Evolutionary conservation across 306 rosid species (phyloP).

Genomic region (Rubus parviflorus): DNA sequence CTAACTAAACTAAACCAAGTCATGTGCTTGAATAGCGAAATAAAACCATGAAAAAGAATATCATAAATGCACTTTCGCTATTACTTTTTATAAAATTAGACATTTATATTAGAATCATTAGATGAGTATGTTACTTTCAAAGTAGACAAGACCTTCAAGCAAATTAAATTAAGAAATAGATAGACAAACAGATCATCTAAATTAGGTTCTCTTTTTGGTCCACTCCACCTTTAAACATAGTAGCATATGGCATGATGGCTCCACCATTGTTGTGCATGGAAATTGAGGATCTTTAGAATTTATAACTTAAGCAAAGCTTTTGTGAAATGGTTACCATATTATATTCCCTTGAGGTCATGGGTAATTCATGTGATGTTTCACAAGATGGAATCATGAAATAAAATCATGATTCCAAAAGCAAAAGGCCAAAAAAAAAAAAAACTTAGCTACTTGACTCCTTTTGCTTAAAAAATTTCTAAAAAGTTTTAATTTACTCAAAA

Average conservation of each 20-base stretch:
- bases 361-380: background rate
- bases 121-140: background rate
- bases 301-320: background rate
- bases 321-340: background rate
- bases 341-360: background rate
- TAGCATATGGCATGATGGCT: background rate
- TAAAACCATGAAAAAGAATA: background rate
- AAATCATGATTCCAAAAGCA: no score
- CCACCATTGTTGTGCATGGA: slow-evolving; percentile 5
- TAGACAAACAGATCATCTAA: background rate
- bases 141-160: background rate
- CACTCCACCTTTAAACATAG: background rate
- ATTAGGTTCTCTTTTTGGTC: background rate
- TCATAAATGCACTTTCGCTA: background rate
- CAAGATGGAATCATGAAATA: no score
- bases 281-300: background rate
- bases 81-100: background rate
- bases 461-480: no score
- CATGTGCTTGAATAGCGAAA: slow-evolving; percentile 8
- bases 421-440: no score
- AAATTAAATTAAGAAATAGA: background rate
- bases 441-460: no score
- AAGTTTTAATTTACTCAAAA: no score
- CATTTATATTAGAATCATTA: slow-evolving; percentile 6
- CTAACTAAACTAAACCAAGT: background rate